These are phyloP conservation scores for Chlorella variabilis DNA, from an alignment of 163 green algal genomes.

Conservation along the genomic window DNA sequence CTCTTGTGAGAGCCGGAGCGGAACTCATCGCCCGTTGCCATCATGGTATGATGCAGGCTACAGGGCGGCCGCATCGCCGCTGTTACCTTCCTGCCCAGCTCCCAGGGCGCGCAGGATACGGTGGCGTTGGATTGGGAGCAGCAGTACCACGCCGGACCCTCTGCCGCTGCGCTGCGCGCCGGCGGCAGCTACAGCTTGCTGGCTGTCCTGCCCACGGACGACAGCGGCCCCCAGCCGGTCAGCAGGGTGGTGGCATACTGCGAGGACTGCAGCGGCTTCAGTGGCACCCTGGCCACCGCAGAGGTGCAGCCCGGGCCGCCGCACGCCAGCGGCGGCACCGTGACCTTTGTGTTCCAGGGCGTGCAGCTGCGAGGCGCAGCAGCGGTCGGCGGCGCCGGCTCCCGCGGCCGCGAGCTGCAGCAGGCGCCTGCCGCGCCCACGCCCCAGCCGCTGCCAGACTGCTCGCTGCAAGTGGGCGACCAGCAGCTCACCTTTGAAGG, in stretches of 20 bases:
- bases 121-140: slow-evolving; percentile 13
- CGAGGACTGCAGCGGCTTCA: background rate
- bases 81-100: background rate
- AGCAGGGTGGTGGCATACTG: background rate
- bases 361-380: background rate
- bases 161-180: background rate
- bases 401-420: background rate
- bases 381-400: background rate
- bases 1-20: too few species aligned
- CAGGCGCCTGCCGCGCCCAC: background rate
- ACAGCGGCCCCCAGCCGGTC: background rate
- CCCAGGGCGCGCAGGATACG: background rate
- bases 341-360: background rate
- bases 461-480: slow-evolving; percentile 7
- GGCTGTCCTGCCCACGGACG: background rate
- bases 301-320: too few species aligned
- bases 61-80: background rate
- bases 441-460: background rate
- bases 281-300: background rate
- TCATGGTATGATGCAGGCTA: background rate
- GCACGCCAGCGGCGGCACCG: background rate
- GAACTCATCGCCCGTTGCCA: too few species aligned
- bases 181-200: background rate
- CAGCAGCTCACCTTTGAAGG: background rate
- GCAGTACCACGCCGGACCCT: background rate